Base-by-base conservation (phyloP, 2,329 filamentous ascomycete species). In the Penicillium paneum region DNA sequence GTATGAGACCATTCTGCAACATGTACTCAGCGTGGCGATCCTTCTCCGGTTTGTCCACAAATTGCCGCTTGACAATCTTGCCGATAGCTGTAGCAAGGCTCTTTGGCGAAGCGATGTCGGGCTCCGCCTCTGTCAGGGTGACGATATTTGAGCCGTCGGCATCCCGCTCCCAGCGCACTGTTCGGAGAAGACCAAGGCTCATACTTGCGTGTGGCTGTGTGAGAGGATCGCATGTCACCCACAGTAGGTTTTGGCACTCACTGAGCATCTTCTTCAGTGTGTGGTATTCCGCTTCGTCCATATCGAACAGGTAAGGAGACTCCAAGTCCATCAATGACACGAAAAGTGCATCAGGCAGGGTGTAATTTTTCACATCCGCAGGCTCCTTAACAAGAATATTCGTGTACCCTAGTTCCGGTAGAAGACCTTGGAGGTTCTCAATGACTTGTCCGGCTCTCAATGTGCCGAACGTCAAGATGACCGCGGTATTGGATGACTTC, bases 11-110 rank as follows among this genome's bases (percentile, higher is more conserved):
- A 17, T 60, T 32, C 6, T 40, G 52, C 35, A 64, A 21, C 12
- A 54, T 44, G 32, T 64, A 64, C 31, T 64, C 62, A 1, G 56
- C 59, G 41, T 64, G 57, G 3, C 59, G 48, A 38, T 63, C 60
- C 12, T 31, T 24, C 5, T 26, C 13, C 2, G 41, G 31, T 1
- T 45, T 26, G 6, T 38, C 39, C 26, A 49, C 24, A 7, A 64
- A 64, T 52, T 64, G 62, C 12, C 51, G 48, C 6, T 52, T 42
- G n/a, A 55, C 11, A 17, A 64, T 57, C 3, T 38, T 51, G 29
- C 35, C 21, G 4, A 58, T 39, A 8, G 34, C 34, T 8, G 10
- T n/a, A 5, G 49, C 52, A 21, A 58, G 21, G 21, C 8, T 36
- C 12, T 35, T 32, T 15, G 4, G 19, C 1, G 1, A 36, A 12